Base-by-base conservation (phyloP, 345 rosid genomes). In the Brassica incana region DNA sequence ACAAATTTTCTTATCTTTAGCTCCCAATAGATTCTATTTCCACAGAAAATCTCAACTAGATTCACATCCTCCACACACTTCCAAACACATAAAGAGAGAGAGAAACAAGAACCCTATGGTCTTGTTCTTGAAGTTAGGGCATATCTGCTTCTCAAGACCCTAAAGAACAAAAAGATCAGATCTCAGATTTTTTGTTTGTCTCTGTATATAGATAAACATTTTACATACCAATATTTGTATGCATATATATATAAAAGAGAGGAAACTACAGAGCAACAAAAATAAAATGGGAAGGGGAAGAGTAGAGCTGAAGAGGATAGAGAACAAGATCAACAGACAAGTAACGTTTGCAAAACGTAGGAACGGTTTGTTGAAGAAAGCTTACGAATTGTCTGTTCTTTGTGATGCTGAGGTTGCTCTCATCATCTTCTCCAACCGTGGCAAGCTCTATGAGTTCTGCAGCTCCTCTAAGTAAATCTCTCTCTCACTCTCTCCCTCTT, bases 301-400 rank as follows among this genome's bases (percentile, higher is more conserved):
- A 88, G 99, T 95, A 67, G 99, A 95, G 86, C 80, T 95, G 92
- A 95, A 92, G 92, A 90, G 99, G 90, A 95, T 95, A 83, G 99
- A 95, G 90, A 95, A 95, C 91, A 92, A 94, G 88, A 94, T 94
- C 86, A 94, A 94, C 92, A 91, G 99, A 85, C 99, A 95, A 85
- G 99, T 95, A 67, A 95, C 99, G 0, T 95, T 95, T 83, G 92
- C 99, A 2, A 95, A 95, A 87, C 91, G 99, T 69, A 91, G 99
- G 77, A 92, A 92, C 80, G 99, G 97, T 48, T 67, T 95, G 85
- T 78, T 95, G 87, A 95, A 95, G 92, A 95, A 95, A 87, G 97
- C 99, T 74, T 92, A 95, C 61, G 99, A 95, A 82, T 82, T 95
- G 45, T 94, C 98, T 64, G 95, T 94, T 48, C 90, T 94, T 3